phyloP scores from a whole-genome alignment of 306 rosid species.

The Canavalia gladiata region DNA sequence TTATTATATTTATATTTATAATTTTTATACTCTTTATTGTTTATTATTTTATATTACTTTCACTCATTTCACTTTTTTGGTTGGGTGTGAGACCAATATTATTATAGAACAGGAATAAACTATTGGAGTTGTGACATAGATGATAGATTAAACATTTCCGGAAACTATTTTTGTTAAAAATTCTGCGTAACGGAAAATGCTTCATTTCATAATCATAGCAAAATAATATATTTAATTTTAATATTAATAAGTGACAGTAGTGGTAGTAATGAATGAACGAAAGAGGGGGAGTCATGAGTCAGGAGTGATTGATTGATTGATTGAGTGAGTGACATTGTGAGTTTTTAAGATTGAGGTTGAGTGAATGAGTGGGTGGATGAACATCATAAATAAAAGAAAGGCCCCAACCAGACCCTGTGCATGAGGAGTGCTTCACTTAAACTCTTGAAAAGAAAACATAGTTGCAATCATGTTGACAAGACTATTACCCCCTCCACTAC shows the following conservation, averaged over 20 bases:
- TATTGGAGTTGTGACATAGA: background rate
- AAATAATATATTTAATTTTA: background rate
- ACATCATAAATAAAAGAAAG: background rate
- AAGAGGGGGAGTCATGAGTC: background rate
- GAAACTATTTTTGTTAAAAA: background rate
- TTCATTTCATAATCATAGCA: too few species aligned
- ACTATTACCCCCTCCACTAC: conserved; percentile 16
- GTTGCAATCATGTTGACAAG: conserved; percentile 51
- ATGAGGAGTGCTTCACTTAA: conserved; percentile 37
- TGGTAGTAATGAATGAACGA: conserved; percentile 12
- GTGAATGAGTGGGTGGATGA: conserved; percentile 42
- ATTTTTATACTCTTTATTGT: too few species aligned
- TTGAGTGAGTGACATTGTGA: conserved; percentile 41
- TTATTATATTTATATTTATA: too few species aligned
- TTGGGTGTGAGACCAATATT: too few species aligned
- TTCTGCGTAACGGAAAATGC: background rate
- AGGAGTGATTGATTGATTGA: conserved; percentile 23
- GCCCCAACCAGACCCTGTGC: conserved; percentile 24
- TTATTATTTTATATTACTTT: too few species aligned
- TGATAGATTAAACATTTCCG: background rate
- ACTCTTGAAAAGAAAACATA: conserved; percentile 35
- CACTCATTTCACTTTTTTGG: too few species aligned
- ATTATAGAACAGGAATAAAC: background rate
- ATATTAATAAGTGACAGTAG: background rate
- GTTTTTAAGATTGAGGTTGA: conserved; percentile 46